Evolutionary conservation across 2,329 filamentous ascomycete species (phyloP).

Genomic region (Penicillium brevicompactum): DNA sequence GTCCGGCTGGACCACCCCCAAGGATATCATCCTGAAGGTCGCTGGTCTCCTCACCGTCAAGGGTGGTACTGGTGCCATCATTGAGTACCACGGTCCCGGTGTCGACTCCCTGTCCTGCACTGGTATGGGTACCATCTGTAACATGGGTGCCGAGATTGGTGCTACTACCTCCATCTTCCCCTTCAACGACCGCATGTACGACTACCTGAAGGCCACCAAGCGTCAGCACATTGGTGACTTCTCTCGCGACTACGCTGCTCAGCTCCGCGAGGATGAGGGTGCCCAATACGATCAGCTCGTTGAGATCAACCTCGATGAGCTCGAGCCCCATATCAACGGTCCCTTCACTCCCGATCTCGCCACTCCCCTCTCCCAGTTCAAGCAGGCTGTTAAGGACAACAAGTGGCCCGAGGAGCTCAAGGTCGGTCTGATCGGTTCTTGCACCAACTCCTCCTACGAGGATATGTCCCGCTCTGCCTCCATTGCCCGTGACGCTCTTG

Average conservation of each 20-base stretch:
- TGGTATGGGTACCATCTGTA: slow-evolving; percentile 81
- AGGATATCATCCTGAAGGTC: slow-evolving; percentile 97
- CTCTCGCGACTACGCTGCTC: slow-evolving; percentile 77
- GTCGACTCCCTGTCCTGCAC: slow-evolving; percentile 74
- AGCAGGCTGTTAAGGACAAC: slow-evolving; percentile 89
- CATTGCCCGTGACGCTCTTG: slow-evolving; percentile 86
- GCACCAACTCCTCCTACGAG: slow-evolving; percentile 88
- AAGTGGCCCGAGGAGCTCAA: slow-evolving; percentile 96
- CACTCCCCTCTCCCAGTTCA: slow-evolving; percentile 97
- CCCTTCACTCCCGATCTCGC: slow-evolving; percentile 98
- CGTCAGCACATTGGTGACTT: slow-evolving; percentile 89
- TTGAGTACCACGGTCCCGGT: slow-evolving; percentile 64
- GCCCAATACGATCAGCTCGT: slow-evolving; percentile 95
- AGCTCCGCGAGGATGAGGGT: slow-evolving; percentile 84
- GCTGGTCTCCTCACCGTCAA: slow-evolving; percentile 97
- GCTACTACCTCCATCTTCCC: slow-evolving; percentile 93
- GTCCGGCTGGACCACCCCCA: slow-evolving; percentile 88
- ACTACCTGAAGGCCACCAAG: slow-evolving; percentile 92
- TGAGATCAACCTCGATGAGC: slow-evolving; percentile 90
- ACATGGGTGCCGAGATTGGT: slow-evolving; percentile 67
- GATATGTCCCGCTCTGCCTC: slow-evolving; percentile 94
- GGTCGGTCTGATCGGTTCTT: slow-evolving; percentile 95
- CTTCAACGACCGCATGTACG: slow-evolving; percentile 97
- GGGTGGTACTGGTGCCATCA: slow-evolving; percentile 89
- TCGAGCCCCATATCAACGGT: slow-evolving; percentile 98